These are phyloP conservation scores for Aspergillus cristatus DNA, from an alignment of 495 filamentous ascomycete species.

Conservation along the genomic window DNA sequence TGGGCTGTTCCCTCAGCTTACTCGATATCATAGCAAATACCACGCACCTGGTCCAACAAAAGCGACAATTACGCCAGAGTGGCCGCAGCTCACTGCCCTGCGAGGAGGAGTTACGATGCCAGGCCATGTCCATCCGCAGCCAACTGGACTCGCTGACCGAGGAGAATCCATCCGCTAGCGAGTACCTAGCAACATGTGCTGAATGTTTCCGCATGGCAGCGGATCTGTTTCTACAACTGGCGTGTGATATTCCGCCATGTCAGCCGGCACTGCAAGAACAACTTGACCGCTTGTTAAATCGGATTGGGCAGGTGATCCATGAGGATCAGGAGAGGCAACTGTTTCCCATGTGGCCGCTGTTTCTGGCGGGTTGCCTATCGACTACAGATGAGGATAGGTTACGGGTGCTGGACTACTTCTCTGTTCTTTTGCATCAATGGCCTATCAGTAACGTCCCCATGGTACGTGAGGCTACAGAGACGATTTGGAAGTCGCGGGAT, in stretches of 20 bases:
- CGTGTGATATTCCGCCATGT: slow-evolving; percentile 1
- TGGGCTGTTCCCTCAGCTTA: slow-evolving; percentile 1
- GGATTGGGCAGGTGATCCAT: slow-evolving; percentile 1
- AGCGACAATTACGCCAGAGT: slow-evolving; percentile 1
- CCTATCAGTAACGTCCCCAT: not conserved
- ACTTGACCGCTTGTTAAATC: not conserved
- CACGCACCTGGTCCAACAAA: not conserved
- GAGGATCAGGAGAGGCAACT: slow-evolving; percentile 3
- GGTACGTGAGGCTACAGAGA: slow-evolving; percentile 9
- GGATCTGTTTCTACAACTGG: not conserved
- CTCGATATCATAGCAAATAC: slow-evolving; percentile 1
- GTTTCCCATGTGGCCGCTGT: slow-evolving; percentile 4
- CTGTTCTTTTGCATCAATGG: slow-evolving; percentile 1
- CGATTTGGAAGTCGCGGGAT: slow-evolving; percentile 11
- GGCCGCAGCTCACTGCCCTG: not conserved
- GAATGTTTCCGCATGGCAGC: slow-evolving; percentile 2
- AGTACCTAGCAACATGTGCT: slow-evolving; percentile 2
- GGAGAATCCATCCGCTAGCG: not conserved
- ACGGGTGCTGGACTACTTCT: slow-evolving; percentile 1
- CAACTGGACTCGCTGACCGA: not conserved
- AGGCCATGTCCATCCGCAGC: not conserved
- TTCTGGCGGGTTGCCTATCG: slow-evolving; percentile 1
- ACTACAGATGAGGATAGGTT: slow-evolving; percentile 1
- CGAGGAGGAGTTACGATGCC: not conserved
- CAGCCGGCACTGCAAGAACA: not conserved